Evolutionary conservation across 2,329 filamentous ascomycete genomes (phyloP).

Genomic region (Penicillium sp.): DNA sequence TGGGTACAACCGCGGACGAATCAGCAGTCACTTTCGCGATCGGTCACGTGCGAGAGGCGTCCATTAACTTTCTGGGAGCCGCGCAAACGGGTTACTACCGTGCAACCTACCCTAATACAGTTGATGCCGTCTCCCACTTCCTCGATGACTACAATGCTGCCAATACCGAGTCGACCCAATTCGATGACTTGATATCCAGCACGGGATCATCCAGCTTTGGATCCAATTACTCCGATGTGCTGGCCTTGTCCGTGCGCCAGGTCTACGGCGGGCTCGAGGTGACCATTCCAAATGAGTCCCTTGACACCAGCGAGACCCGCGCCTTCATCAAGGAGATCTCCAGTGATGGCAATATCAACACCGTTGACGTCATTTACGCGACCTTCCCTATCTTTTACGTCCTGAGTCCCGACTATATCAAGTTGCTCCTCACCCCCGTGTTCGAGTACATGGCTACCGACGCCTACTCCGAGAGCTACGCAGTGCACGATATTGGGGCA

Average conservation of each 20-base stretch:
- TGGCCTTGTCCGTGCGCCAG: constrained; percentile 41
- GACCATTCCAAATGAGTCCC: constrained; percentile 33
- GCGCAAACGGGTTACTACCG: constrained; percentile 39
- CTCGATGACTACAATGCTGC: constrained; percentile 39
- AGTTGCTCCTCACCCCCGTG: constrained; percentile 42
- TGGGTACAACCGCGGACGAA: constrained; percentile 27
- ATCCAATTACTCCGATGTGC: constrained; percentile 39
- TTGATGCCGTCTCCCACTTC: constrained; percentile 35
- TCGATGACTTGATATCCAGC: constrained; percentile 29
- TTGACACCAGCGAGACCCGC: constrained; percentile 27
- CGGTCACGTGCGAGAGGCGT: constrained; percentile 37
- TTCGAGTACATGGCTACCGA: constrained; percentile 38
- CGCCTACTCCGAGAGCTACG: constrained; percentile 33
- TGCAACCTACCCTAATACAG: constrained; percentile 27
- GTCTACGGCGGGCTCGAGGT: constrained; percentile 40
- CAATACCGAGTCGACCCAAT: constrained; percentile 27
- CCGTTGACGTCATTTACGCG: constrained; percentile 43
- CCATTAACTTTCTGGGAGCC: constrained; percentile 39
- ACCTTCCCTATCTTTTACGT: constrained; percentile 43
- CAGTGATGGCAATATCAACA: constrained; percentile 43
- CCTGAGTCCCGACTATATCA: constrained; percentile 40
- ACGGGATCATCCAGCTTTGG: constrained; percentile 23
- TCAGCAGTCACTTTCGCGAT: constrained; percentile 40
- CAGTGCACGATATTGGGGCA: constrained; percentile 39
- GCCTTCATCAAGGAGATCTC: constrained; percentile 45